These are phyloP conservation scores for Podaxis pistillaris DNA, from an alignment of 768 basidiomycete genomes.

Conservation along the genomic window DNA sequence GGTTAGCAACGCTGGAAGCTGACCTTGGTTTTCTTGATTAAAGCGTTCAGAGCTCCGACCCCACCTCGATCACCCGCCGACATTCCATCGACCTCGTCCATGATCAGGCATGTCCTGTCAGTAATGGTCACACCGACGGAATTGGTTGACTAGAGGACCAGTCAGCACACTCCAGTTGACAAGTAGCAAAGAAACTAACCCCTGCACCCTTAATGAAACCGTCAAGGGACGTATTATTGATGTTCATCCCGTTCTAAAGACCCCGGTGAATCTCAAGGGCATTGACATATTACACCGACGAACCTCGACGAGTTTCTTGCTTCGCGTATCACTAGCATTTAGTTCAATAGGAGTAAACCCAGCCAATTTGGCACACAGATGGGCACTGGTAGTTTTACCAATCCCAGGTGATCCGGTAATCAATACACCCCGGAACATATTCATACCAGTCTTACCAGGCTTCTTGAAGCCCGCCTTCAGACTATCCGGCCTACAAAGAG, in stretches of 20 bases:
- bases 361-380: conserved; percentile 85
- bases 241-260: conserved; percentile 79
- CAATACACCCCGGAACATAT: conserved; percentile 81
- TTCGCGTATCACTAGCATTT: conserved; percentile 93
- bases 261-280: background rate
- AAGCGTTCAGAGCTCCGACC: conserved; percentile 85
- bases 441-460: conserved; percentile 89
- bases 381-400: conserved; percentile 96
- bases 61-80: conserved; percentile 97
- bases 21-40: conserved; percentile 94
- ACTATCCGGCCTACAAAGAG: conserved; percentile 60
- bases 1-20: background rate
- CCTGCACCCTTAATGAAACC: conserved; percentile 70
- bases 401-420: conserved; percentile 96
- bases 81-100: conserved; percentile 99
- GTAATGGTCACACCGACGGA: conserved; percentile 74
- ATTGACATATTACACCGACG: conserved; percentile 14
- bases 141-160: conserved; percentile 43
- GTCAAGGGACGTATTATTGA: conserved; percentile 86
- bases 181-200: conserved; percentile 29
- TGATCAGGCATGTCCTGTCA: conserved; percentile 84
- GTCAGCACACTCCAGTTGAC: background rate
- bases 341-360: conserved; percentile 94
- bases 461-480: conserved; percentile 84
- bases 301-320: conserved; percentile 96